Conservation (phyloP, 108 stramenopile species). For the Nitzschia sp. region DNA sequence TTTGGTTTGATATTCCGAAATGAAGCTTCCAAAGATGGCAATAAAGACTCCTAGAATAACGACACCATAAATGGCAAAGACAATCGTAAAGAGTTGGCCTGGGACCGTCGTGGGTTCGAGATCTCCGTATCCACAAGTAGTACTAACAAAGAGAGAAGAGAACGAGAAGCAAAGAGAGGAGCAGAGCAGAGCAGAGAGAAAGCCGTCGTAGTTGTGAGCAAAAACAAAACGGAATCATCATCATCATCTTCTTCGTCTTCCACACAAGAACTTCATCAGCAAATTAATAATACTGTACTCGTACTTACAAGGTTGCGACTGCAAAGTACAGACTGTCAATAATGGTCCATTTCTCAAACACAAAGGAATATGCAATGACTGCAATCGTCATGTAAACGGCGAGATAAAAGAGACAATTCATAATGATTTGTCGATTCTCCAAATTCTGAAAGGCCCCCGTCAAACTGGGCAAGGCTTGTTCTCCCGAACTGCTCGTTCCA, state of each 20-base stretch:
- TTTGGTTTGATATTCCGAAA: conserved; percentile 30
- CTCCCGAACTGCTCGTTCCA: background rate
- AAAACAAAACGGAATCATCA: background rate
- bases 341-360: conserved; percentile 39
- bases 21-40: conserved; percentile 39
- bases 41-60: conserved; percentile 41
- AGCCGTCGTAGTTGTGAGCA: conserved; percentile 33
- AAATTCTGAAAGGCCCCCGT: conserved; percentile 10
- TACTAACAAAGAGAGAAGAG: background rate
- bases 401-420: background rate
- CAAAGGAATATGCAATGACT: conserved; percentile 3
- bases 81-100: conserved; percentile 36
- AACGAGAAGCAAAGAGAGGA: background rate
- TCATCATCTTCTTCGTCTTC: too few relatives aligned
- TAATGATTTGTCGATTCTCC: conserved; percentile 5
- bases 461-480: conserved; percentile 9
- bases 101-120: background rate
- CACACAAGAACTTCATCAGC: too few relatives aligned
- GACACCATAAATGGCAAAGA: conserved; percentile 51
- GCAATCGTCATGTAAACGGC: conserved; percentile 1
- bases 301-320: conserved; percentile 51
- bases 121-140: conserved; percentile 11
- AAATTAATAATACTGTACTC: conserved; percentile 31
- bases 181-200: conserved; percentile 12
- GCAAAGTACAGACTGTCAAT: conserved; percentile 58